Evolutionary conservation across 768 basidiomycete genomes (phyloP), one percentile per base, ranked within the genome.

Genomic region (Tremella fuciformis): DNA sequence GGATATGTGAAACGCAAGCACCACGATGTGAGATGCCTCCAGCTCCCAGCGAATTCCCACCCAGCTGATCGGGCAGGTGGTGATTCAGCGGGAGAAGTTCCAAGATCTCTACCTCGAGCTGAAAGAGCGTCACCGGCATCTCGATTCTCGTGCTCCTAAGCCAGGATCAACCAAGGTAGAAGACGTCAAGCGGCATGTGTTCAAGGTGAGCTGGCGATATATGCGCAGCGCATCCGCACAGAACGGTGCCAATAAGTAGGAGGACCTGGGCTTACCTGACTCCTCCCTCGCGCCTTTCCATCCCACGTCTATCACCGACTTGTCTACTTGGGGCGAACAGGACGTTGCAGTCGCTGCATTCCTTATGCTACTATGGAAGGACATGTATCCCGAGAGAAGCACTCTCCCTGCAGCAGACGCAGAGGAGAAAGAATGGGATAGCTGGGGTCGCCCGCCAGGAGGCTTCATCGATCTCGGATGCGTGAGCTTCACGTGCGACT

Each of bases 281-380:
- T 50, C 53, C 41, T 62, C 13, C 42, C 62, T 44, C 40, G 48
- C 41, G 38, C 42, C 44, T 37, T 22, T 50, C 3, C 21, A 16
- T 21, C 16, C 55, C 15, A n/a, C 19, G 13, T n/a, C 15, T 15
- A 9, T 26, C 8, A 46, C 50, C 39, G 66, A 70, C 46, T 26
- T 69, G 13, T 69, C 71, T 4, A 53, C 63, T 48, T 71, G 67
- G 66, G 66, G 65, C 13, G 38, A 47, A 29, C 66, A 94, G 88
- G 94, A 98, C 73, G 90, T 97, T 37, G 90, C 90, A 15, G 93
- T 98, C 42, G 91, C 91, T 1, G 90, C 91, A 1, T 97, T 88
- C 74, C 80, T 98, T 24, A 90, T 97, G 78, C 81, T 94, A 0
- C 78, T 97, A 2, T 97, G 94, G 94, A 89, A 87, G 67, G 80